Evolutionary conservation across 805 yeast species (phyloP), one percentile per base, ranked within the genome.

Genomic region (Pichia eremophila): DNA sequence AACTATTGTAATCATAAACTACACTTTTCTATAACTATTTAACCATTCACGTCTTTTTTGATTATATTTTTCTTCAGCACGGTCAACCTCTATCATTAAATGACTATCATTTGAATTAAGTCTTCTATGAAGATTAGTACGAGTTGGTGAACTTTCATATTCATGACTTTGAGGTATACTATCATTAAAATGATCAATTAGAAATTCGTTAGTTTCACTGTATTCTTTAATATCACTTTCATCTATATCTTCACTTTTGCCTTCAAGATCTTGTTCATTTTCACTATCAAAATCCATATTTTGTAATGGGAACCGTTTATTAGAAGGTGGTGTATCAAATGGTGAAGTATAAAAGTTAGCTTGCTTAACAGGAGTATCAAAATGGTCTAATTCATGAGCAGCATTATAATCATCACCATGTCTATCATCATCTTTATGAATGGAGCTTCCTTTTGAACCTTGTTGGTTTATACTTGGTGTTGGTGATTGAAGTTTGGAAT

Each of bases 1-100:
- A 17, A 9, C 22, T 17, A 18, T n/a, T n/a, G 25, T 17, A 9
- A n/a, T 3, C 6, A 11, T 8, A 36, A 15, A 17, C 11, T 28
- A 42, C 18, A 19, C 15, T 17, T 44, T 47, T 41, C 45, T 71
- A 53, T 49, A 70, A 62, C 46, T 70, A 61, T 42, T 68, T 62
- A 55, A 63, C 59, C 59, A 74, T 27, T 67, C 68, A 53, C 68
- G 63, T 52, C 69, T 73, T 51, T 66, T 74, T 45, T 64, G 65
- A 8, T 66, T 57, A 51, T 74, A 73, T 51, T 72, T 73, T 1
- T 78, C 70, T 45, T 70, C 71, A 43, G 71, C 74, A 11, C 19
- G 19, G 17, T 49, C 46, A 18, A 43, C 44, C n/a, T 45, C 49
- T 9, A 41, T 22, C 3, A 43, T 18, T 17, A 37, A 37, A 17